These are phyloP conservation scores for Pythium apleroticum DNA, from an alignment of 352 stramenopile genomes.

Conservation along the genomic window DNA sequence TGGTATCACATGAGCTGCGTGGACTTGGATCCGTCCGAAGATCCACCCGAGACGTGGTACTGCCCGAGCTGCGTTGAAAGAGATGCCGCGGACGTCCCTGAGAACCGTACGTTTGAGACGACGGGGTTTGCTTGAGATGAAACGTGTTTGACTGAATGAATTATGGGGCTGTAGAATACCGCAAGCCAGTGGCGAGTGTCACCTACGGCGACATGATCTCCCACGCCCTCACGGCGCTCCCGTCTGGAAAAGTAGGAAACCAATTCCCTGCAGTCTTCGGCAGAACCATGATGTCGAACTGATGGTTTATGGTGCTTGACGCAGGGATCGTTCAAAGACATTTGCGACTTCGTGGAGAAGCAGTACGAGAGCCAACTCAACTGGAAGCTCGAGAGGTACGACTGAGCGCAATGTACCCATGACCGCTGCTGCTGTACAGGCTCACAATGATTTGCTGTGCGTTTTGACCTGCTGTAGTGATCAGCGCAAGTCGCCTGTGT, in stretches of 20 bases:
- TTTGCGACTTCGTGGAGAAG: conserved; percentile 87
- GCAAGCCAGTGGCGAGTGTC: conserved; percentile 75
- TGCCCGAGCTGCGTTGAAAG: conserved; percentile 62
- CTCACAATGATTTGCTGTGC: not conserved
- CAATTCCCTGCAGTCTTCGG: too few species aligned
- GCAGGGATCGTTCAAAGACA: conserved; percentile 88
- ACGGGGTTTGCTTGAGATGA: not conserved
- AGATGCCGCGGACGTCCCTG: conserved; percentile 52
- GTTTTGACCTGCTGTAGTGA: conserved; percentile 36
- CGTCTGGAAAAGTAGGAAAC: conserved; percentile 55
- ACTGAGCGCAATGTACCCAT: too few species aligned
- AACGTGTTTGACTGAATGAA: not conserved
- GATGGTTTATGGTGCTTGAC: too few species aligned
- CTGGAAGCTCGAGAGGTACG: conserved; percentile 87
- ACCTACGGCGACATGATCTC: conserved; percentile 91
- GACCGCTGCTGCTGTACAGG: too few species aligned
- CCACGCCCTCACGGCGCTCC: conserved; percentile 66
- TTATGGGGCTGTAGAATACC: conserved; percentile 51
- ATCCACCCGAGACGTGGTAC: conserved; percentile 74
- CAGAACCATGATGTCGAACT: too few species aligned
- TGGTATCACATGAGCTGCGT: conserved; percentile 86
- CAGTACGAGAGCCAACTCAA: conserved; percentile 88
- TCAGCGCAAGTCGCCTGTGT: conserved; percentile 85
- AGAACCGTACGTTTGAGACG: conserved; percentile 73
- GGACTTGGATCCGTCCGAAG: conserved; percentile 43